These are phyloP conservation scores for Arachis monticola DNA, from an alignment of 331 rosid species.

Conservation along the genomic window DNA sequence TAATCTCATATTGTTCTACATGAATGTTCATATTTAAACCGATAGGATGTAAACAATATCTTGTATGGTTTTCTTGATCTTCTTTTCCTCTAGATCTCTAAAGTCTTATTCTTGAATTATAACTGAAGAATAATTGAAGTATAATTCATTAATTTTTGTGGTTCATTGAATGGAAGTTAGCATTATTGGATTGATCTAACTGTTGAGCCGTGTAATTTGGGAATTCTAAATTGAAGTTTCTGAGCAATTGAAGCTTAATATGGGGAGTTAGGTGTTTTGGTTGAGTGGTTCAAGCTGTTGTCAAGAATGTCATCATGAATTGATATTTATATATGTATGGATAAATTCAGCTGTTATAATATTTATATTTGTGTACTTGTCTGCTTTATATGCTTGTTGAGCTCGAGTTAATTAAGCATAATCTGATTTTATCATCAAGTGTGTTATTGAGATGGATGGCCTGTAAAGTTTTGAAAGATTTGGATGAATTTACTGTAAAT, in stretches of 20 bases:
- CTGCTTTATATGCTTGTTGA: constrained; percentile 17
- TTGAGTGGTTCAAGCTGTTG: background rate
- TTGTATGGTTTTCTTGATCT: too few species aligned
- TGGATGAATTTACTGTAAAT: too few species aligned
- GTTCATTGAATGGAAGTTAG: background rate
- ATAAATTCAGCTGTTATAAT: background rate
- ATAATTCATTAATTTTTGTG: too few species aligned
- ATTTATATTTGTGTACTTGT: too few species aligned
- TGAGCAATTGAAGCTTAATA: background rate
- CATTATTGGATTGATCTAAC: background rate
- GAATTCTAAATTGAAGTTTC: background rate
- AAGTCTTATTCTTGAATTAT: too few species aligned
- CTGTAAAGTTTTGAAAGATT: too few species aligned
- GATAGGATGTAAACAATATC: too few species aligned
- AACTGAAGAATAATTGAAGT: too few species aligned
- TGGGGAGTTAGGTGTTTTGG: background rate
- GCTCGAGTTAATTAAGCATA: constrained; percentile 32
- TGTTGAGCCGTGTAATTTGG: background rate
- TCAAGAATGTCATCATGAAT: background rate
- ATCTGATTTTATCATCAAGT: background rate
- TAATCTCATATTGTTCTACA: background rate
- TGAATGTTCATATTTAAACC: too few species aligned
- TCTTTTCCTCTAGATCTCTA: too few species aligned
- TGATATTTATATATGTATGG: background rate
- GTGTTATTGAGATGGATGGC: constrained; percentile 8